Conservation (phyloP, 306 rosid species). For the Senna tora region DNA sequence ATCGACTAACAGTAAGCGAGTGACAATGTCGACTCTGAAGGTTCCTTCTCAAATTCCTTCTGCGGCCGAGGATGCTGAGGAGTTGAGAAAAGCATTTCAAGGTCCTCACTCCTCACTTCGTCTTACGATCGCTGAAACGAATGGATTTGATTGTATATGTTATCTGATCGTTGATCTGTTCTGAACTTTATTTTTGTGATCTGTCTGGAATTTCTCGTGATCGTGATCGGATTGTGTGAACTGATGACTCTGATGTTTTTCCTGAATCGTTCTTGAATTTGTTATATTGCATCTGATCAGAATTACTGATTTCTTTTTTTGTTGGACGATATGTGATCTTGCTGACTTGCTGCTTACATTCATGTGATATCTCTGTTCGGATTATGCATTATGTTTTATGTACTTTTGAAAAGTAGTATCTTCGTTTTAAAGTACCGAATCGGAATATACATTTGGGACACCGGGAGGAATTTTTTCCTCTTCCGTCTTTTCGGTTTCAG, state of each 20-base stretch:
- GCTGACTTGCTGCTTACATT: slow-evolving; percentile 1
- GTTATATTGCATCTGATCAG: slow-evolving; percentile 3
- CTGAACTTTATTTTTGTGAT: slow-evolving; percentile 11
- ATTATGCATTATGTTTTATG: not conserved
- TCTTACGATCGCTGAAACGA: not conserved
- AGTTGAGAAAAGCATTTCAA: slow-evolving; percentile 76
- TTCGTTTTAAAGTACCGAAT: not conserved
- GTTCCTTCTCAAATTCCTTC: slow-evolving; percentile 73
- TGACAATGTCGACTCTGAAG: slow-evolving; percentile 64
- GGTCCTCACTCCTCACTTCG: slow-evolving; percentile 48
- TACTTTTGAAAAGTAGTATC: not conserved
- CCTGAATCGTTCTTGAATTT: slow-evolving; percentile 13
- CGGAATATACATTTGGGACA: not conserved
- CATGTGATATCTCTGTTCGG: not conserved
- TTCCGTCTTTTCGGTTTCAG: not conserved
- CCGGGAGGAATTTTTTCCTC: not conserved
- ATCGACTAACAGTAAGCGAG: not conserved
- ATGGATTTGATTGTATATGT: not conserved
- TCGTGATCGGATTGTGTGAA: slow-evolving; percentile 7
- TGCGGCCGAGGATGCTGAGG: slow-evolving; percentile 77
- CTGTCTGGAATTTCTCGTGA: not conserved
- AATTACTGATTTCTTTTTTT: not conserved
- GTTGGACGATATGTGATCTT: not conserved
- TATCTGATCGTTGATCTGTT: slow-evolving; percentile 14
- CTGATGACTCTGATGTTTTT: not conserved